Base-by-base conservation (phyloP, 306 rosid species). In the Pyrus betulifolia region DNA sequence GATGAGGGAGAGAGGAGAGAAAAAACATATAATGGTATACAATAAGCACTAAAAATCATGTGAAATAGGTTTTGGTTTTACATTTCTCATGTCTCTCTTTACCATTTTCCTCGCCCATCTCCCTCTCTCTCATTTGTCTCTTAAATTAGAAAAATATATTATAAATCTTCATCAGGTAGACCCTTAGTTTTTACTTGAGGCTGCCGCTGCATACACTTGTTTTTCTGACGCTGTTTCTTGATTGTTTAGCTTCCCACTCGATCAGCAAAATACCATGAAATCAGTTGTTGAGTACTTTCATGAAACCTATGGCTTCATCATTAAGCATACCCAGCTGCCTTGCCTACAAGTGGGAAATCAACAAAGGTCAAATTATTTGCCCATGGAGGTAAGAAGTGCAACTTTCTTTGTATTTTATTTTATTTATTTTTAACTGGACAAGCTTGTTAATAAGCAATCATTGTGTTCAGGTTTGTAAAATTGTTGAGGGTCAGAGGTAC, bases 341-440 rank as follows among this genome's bases (percentile, higher is more conserved):
- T 95, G 99, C 77, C 86, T 95, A 66, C 97, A 90, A 90, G 99
- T 92, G 15, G 99, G 99, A 30, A 95, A 89, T 69, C 88, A 89
- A 30, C 97, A 95, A 74, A 82, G 99, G 15, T 94, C 99, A 0
- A 95, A 95, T 83, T 95, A 95, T 81, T 69, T 95, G n/a, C 99
- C 99, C 3, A 95, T 95, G 99, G 99, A 95, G 93, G 99, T 95
- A 82, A 22, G 4, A 42, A 51, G 60, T n/a, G 35, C 3, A 28
- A 22, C 49, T 72, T 22, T 57, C 57, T 13, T 72, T 61, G 11
- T 40, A 40, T 40, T 40, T 40, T 8, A 40, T 40, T 7, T 40
- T 40, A 40, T 40, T 8, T 40, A 1, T 40, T n/a, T 44, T 1
- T 74, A 59, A 44, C 60, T 7, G 31, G 2, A 22, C 18, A 63